Evolutionary conservation across 129 eudicot genomes (phyloP).

Genomic region (Heracleum sosnowskyi): DNA sequence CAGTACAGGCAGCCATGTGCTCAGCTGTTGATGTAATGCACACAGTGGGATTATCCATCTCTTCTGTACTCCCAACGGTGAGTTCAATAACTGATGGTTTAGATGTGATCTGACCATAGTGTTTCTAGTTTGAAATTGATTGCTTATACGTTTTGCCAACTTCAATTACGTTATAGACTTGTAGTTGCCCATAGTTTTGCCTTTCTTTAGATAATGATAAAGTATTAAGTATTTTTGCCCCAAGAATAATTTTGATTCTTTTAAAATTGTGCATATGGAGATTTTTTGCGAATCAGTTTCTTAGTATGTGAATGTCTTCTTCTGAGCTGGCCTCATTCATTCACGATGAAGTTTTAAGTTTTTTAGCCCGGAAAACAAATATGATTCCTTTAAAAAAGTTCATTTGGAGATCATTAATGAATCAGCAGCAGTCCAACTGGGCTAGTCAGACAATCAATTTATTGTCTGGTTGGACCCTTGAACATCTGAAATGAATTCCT

Average conservation of each 20-base stretch:
- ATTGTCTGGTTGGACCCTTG: neutral
- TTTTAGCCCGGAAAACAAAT: neutral
- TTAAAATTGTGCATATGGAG: neutral
- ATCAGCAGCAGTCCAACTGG: neutral
- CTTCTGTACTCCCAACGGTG: slow-evolving; percentile 49
- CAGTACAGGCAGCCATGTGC: slow-evolving; percentile 44
- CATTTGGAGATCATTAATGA: neutral
- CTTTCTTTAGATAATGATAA: neutral
- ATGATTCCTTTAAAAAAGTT: neutral
- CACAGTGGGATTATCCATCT: slow-evolving; percentile 48
- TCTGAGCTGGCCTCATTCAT: neutral
- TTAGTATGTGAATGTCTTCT: neutral
- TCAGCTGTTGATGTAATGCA: slow-evolving; percentile 64
- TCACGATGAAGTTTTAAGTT: neutral
- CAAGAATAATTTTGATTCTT: neutral
- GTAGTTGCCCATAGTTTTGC: neutral
- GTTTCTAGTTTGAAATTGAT: neutral
- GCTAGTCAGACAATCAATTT: neutral
- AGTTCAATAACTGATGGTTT: slow-evolving; percentile 16
- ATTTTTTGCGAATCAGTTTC: neutral
- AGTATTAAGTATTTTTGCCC: neutral
- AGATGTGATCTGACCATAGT: neutral
- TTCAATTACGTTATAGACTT: neutral
- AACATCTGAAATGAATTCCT: neutral
- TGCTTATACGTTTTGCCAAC: neutral